Percentiles rank a stretch among this genome's conserved stretches.
These are phyloP conservation scores for Tolypocladium guangdongense DNA, from an alignment of 2,329 filamentous ascomycete genomes.

Conservation along the genomic window DNA sequence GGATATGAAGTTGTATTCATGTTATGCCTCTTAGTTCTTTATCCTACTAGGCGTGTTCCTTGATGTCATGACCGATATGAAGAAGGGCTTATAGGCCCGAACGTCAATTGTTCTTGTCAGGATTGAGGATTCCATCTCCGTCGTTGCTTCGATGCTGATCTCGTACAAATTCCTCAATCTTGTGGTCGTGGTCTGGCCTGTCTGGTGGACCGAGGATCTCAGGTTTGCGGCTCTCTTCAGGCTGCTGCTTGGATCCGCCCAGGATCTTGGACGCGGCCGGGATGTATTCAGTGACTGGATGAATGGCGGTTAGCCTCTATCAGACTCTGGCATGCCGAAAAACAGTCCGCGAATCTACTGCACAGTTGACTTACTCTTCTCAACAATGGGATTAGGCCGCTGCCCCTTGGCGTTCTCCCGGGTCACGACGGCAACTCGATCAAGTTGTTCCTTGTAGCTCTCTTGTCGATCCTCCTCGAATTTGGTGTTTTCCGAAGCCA, in stretches of 20 bases:
- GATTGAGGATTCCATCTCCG: background rate
- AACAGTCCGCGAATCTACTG: too few species aligned
- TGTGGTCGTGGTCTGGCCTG: conserved; percentile 32
- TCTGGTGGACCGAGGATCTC: conserved; percentile 25
- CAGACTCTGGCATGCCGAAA: too few species aligned
- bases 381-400: conserved; percentile 25
- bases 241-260: conserved; percentile 19
- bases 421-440: conserved; percentile 27
- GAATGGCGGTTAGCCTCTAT: background rate
- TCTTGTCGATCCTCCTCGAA: conserved; percentile 7
- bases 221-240: conserved; percentile 8
- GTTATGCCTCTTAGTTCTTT: background rate
- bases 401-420: conserved; percentile 13
- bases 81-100: too few species aligned
- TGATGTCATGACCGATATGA: background rate
- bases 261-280: conserved; percentile 31
- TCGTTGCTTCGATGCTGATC: conserved; percentile 39
- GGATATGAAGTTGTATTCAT: background rate
- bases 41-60: background rate
- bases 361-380: conserved; percentile 26
- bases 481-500: conserved; percentile 3
- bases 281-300: conserved; percentile 31
- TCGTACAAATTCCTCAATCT: conserved; percentile 42
- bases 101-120: background rate
- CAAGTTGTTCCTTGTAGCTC: conserved; percentile 33